Conservation (phyloP, 345 rosid genomes). For the Gossypium rotundifolium region DNA sequence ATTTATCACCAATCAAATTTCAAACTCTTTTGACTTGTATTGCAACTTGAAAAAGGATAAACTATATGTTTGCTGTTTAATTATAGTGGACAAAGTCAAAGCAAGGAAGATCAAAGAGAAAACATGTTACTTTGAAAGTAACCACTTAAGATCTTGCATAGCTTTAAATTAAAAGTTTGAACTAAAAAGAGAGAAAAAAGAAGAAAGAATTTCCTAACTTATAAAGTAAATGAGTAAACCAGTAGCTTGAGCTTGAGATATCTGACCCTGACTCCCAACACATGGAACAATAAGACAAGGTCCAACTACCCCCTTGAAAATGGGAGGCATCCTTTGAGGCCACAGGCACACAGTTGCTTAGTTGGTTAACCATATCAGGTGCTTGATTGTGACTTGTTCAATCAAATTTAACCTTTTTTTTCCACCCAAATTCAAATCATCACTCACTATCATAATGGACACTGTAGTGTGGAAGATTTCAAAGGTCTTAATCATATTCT, state of each 20-base stretch:
- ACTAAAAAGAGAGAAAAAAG: background rate
- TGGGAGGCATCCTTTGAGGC: background rate
- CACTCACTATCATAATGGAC: background rate
- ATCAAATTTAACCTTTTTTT: background rate
- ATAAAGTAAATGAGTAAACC: background rate
- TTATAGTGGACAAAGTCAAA: too few species aligned
- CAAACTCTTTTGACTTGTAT: slow-evolving; percentile 2
- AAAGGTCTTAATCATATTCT: background rate
- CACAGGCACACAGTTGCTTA: background rate
- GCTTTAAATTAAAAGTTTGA: background rate
- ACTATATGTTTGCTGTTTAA: too few species aligned
- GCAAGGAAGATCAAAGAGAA: too few species aligned
- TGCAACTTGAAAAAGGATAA: background rate
- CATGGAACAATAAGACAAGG: background rate
- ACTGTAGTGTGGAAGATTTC: background rate
- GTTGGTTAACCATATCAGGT: background rate
- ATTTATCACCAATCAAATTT: background rate
- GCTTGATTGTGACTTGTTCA: background rate
- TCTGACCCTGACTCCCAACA: background rate
- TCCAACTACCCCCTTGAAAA: slow-evolving; percentile 8
- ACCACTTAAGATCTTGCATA: background rate
- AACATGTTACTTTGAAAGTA: background rate
- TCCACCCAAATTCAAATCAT: background rate
- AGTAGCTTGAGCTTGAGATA: background rate
- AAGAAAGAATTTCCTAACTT: background rate